Percentiles rank a stretch among this genome's conserved stretches.
Conservation (phyloP, 2,329 filamentous ascomycete species). For the Eutypa lata region DNA sequence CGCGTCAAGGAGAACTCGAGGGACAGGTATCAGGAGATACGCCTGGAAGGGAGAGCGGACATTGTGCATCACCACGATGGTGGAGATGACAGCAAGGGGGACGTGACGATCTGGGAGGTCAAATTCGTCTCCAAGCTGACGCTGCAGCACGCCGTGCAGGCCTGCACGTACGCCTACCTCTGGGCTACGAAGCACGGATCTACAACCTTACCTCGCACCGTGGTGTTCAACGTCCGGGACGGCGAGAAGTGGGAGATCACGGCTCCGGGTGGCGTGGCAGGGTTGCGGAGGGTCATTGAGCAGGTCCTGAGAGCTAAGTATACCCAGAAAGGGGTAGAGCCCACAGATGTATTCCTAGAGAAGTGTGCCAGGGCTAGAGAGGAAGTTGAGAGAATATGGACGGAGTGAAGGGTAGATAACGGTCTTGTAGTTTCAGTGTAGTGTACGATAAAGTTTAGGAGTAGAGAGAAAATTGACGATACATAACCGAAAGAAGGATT, state of each 20-base stretch:
- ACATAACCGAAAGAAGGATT: too few relatives aligned
- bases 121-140: constrained; percentile 26
- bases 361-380: constrained; percentile 1
- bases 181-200: constrained; percentile 1
- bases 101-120: constrained; percentile 24
- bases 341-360: constrained; percentile 3
- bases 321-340: constrained; percentile 3
- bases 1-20: neutral
- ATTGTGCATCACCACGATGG: constrained; percentile 2
- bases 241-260: constrained; percentile 22
- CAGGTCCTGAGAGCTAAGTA: constrained; percentile 18
- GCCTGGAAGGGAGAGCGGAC: neutral
- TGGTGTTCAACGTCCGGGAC: constrained; percentile 26
- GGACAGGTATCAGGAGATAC: neutral
- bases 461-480: too few relatives aligned
- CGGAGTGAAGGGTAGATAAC: neutral
- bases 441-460: too few relatives aligned
- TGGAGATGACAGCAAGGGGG: neutral
- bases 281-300: constrained; percentile 10
- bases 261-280: constrained; percentile 1
- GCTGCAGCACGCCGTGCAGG: constrained; percentile 23
- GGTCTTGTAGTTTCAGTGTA: too few relatives aligned
- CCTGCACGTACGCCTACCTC: constrained; percentile 24
- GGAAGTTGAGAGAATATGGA: constrained; percentile 1
- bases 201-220: constrained; percentile 7